Evolutionary conservation across 1,284 basidiomycete genomes (phyloP), one percentile per base, ranked within the genome.

Genomic region (Apiotrichum laibachii): DNA sequence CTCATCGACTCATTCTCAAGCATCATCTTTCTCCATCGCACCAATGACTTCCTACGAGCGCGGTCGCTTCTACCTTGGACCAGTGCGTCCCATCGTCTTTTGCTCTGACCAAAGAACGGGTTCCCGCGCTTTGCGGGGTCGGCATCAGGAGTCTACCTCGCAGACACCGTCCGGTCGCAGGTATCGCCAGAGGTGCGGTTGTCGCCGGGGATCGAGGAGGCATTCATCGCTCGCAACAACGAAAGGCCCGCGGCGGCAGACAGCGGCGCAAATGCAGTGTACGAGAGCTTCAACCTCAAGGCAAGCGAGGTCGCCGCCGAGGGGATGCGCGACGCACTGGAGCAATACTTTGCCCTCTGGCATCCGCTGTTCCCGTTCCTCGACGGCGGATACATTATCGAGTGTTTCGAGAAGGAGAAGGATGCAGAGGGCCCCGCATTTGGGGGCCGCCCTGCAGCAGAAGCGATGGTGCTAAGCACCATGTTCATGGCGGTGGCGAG

Each of bases 331-430:
- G 21, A 34, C 15, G 34, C 58, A 15, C 42, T 67, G n/a, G 56
- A 56, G 21, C 26, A 19, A n/a, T 69, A 69, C 66, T 69, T 69
- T 40, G 22, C 57, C 19, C 40, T 44, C 2, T 69, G 67, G 67
- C 67, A 69, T 37, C 67, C 67, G 9, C 59, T 69, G 16, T 67
- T 69, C 54, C 67, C 67, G 21, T 69, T 67, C 45, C 59, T 67
- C 0, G 66, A 69, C 31, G 67, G 67, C 5, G 60, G 55, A 10
- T 56, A 59, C 42, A 33, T 66, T 26, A 52, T 63, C 11, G 31
- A 54, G 35, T 47, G 37, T 16, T 60, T 62, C 35, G 62, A 66
- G 34, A 51, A 51, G 15, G 65, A 57, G 4, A 53, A 61, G 3
- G 35, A 37, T 7, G 26, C 26, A 8, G 33, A 49, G 16, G 61